A percentile compares a stretch with the other conserved stretches of the same genome.
Conservation (phyloP, 108 stramenopile species). For the Cyclotella atomus region DNA sequence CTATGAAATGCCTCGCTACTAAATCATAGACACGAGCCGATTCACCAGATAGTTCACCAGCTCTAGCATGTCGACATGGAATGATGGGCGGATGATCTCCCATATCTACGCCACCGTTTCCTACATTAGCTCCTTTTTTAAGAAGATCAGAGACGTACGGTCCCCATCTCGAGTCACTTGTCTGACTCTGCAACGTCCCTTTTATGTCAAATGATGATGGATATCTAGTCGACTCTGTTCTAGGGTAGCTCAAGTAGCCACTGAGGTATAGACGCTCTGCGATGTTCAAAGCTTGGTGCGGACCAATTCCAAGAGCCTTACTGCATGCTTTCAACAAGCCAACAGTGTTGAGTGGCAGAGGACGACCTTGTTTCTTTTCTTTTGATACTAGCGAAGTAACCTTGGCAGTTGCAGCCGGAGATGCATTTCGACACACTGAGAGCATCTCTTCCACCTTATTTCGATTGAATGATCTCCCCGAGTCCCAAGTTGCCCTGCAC, state of each 20-base stretch:
- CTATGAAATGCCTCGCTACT: conserved; percentile 88
- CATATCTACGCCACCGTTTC: conserved; percentile 86
- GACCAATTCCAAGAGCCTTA: conserved; percentile 88
- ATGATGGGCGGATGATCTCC: conserved; percentile 91
- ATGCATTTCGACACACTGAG: conserved; percentile 55
- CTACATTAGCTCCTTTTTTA: conserved; percentile 44
- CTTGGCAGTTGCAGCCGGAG: conserved; percentile 39
- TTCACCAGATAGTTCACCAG: conserved; percentile 75
- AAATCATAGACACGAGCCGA: conserved; percentile 89
- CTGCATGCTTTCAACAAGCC: conserved; percentile 79
- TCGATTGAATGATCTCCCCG: conserved; percentile 76
- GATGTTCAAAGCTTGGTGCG: conserved; percentile 74
- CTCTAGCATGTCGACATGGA: conserved; percentile 65
- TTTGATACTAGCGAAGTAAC: conserved; percentile 71
- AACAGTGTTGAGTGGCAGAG: conserved; percentile 83
- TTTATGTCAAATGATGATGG: conserved; percentile 84
- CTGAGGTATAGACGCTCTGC: conserved; percentile 86
- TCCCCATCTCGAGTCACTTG: conserved; percentile 76
- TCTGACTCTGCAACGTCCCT: conserved; percentile 78
- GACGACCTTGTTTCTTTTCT: conserved; percentile 89
- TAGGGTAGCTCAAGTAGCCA: conserved; percentile 86
- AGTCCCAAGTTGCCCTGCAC: conserved; percentile 72
- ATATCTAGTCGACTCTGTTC: conserved; percentile 84
- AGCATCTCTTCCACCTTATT: conserved; percentile 65
- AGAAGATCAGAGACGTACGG: conserved; percentile 71